Conservation (phyloP, 352 stramenopile genomes). For the Achlya hypogyna region DNA sequence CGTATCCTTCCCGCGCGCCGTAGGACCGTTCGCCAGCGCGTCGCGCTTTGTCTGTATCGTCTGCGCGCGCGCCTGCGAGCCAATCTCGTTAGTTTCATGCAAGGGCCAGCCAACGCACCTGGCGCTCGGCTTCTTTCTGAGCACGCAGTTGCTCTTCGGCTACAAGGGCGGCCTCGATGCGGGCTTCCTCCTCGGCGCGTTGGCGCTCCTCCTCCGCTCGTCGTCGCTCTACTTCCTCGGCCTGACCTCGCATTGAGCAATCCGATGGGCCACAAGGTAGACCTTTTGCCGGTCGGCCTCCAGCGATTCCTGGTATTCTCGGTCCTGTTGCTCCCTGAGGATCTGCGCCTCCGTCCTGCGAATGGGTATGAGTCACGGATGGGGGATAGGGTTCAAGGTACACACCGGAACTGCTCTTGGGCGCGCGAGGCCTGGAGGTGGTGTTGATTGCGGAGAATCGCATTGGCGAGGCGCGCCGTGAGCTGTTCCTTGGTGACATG, state of each 20-base stretch:
- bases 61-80: constrained; percentile 25
- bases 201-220: constrained; percentile 32
- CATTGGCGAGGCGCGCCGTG: constrained; percentile 45
- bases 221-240: constrained; percentile 38
- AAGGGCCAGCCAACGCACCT: constrained; percentile 16
- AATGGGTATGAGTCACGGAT: neutral
- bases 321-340: constrained; percentile 89
- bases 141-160: constrained; percentile 8
- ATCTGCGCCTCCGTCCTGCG: constrained; percentile 67
- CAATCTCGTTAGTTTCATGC: neutral
- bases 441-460: constrained; percentile 66
- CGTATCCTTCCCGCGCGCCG: constrained; percentile 57
- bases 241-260: constrained; percentile 10
- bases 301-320: constrained; percentile 88
- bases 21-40: constrained; percentile 34
- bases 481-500: constrained; percentile 48
- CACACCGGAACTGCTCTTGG: constrained; percentile 50
- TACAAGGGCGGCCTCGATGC: constrained; percentile 24
- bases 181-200: constrained; percentile 33
- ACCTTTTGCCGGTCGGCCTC: constrained; percentile 75
- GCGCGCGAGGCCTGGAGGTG: constrained; percentile 58
- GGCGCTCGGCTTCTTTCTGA: constrained; percentile 26
- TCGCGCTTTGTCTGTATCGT: constrained; percentile 54
- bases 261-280: neutral
- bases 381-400: neutral